Evolutionary conservation across 2,329 filamentous ascomycete genomes (phyloP).

Genomic region (Aspergillus neotritici): DNA sequence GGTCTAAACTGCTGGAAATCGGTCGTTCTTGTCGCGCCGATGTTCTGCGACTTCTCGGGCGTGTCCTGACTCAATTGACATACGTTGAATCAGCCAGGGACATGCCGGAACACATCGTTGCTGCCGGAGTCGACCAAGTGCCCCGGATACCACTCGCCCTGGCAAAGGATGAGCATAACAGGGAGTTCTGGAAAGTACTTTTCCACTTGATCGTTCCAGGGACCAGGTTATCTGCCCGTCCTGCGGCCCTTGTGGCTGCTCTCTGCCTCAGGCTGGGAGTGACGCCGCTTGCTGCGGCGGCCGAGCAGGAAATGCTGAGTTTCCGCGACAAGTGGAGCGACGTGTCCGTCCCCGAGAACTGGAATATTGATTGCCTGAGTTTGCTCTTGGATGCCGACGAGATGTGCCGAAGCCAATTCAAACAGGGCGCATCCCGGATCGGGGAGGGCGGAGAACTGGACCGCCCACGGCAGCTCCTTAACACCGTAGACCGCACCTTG

Average conservation of each 20-base stretch:
- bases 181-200: conserved; percentile 46
- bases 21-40: conserved; percentile 47
- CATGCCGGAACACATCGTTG: conserved; percentile 42
- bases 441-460: too few species aligned
- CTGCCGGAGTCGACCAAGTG: conserved; percentile 22
- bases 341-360: conserved; percentile 46
- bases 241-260: conserved; percentile 45
- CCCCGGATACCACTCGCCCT: conserved; percentile 44
- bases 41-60: conserved; percentile 46
- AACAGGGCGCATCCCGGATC: too few species aligned
- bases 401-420: conserved; percentile 19
- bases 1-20: conserved; percentile 48
- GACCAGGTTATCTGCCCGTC: conserved; percentile 43
- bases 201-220: conserved; percentile 47
- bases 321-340: conserved; percentile 46
- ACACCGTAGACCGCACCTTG: conserved; percentile 19
- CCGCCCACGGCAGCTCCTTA: too few species aligned
- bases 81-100: conserved; percentile 39
- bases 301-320: conserved; percentile 39
- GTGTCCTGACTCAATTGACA: conserved; percentile 44
- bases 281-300: conserved; percentile 35
- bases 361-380: conserved; percentile 43
- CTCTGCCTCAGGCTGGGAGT: conserved; percentile 48
- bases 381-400: conserved; percentile 47
- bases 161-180: conserved; percentile 28